Evolutionary conservation across 2,329 filamentous ascomycete species (phyloP), one percentile per base, ranked within the genome.

Genomic region (Phoma sp.): DNA sequence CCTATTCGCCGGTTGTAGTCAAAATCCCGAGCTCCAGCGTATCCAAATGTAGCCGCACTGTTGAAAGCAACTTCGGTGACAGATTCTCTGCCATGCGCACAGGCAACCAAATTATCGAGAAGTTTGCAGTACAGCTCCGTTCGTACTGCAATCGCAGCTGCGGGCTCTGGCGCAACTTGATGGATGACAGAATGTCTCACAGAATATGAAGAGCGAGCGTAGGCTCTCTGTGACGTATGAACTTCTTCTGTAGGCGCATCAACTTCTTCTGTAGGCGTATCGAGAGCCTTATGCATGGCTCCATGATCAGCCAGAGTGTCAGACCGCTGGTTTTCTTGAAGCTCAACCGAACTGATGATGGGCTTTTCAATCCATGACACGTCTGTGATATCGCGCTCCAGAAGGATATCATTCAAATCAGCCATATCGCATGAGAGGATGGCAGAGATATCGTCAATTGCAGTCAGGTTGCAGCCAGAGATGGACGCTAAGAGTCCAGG

Each of bases 1-100:
- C 66, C 64, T 23, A 66, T 52, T 24, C 54, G 59, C 7, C 58
- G 50, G 35, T 68, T 49, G 37, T 57, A 44, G 6, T 27, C 32
- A 38, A 39, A 67, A 45, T 33, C 57, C 55, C 2, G 60, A 38
- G 8, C 25, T 27, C 35, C 59, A 66, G 4, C 64, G 44, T 25
- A 14, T 7, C 39, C 39, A 25, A 42, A 42, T 8, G 39, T 29
- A n/a, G 11, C 14, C 24, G n/a, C 4, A 30, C 29, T 9, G 24
- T 14, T 7, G 24, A 42, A 40, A 6, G 5, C 13, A 25, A 10
- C 22, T 11, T 23, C 11, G 23, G 22, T 40, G 32, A 40, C 9
- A 25, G 22, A 10, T 24, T 40, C 18, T 22, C 7, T 23, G 23
- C 24, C 38, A 18, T 23, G 22, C 23, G 24, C 22, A 25, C 14